These are phyloP conservation scores for Protomyces macrosporus DNA, from an alignment of 1,139 yeast genomes.

Conservation along the genomic window DNA sequence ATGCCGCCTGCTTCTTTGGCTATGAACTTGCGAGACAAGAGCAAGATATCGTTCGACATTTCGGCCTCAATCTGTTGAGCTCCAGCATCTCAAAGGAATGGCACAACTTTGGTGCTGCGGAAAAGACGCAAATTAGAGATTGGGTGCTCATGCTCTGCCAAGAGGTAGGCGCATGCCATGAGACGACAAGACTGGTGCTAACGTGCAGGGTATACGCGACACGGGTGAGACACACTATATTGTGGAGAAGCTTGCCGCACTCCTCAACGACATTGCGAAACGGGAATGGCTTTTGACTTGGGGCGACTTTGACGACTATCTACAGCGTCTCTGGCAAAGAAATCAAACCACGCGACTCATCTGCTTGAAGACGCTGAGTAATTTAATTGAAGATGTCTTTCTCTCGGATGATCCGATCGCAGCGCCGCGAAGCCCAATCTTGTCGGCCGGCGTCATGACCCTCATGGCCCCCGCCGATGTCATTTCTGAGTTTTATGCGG, in stretches of 20 bases:
- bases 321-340: constrained; percentile 64
- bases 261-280: constrained; percentile 93
- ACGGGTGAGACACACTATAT: constrained; percentile 36
- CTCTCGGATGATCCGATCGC: constrained; percentile 88
- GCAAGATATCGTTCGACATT: constrained; percentile 65
- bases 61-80: constrained; percentile 76
- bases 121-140: constrained; percentile 61
- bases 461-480: constrained; percentile 63
- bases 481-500: constrained; percentile 51
- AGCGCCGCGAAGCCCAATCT: constrained; percentile 66
- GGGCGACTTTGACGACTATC: constrained; percentile 77
- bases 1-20: constrained; percentile 26
- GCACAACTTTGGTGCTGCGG: constrained; percentile 57
- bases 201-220: constrained; percentile 1
- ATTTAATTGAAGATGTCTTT: constrained; percentile 90
- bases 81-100: constrained; percentile 58
- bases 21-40: constrained; percentile 42
- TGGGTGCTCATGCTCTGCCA: constrained; percentile 80
- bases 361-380: constrained; percentile 69
- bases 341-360: constrained; percentile 58
- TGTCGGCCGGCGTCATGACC: constrained; percentile 49
- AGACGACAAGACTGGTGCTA: not conserved
- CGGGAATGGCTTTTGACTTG: constrained; percentile 85
- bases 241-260: constrained; percentile 78
- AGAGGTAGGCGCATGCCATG: constrained; percentile 42